These are phyloP conservation scores for Chaetomium fimeti DNA, from an alignment of 495 filamentous ascomycete genomes.

Conservation along the genomic window DNA sequence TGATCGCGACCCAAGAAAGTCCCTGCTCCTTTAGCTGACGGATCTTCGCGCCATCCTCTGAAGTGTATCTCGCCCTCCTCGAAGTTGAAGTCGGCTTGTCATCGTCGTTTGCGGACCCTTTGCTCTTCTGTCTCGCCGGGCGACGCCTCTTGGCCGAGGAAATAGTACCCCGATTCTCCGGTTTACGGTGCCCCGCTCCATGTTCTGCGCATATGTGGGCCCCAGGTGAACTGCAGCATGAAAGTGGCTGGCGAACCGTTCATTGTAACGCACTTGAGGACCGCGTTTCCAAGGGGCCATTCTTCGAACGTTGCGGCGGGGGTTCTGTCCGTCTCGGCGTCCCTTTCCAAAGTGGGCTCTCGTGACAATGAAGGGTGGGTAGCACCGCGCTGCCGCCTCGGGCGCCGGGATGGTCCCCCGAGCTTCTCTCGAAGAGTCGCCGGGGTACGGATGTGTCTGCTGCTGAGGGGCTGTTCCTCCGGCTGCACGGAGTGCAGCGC, in stretches of 20 bases:
- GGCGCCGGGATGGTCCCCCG: background rate
- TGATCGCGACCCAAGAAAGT: background rate
- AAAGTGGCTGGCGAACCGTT: too few relatives aligned
- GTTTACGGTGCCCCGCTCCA: background rate
- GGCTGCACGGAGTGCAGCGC: slow-evolving; percentile 3
- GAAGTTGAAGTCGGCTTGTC: slow-evolving; percentile 3
- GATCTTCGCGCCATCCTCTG: background rate
- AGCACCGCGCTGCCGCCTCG: background rate
- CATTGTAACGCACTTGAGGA: too few relatives aligned
- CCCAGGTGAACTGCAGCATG: background rate
- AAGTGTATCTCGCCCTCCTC: slow-evolving; percentile 4
- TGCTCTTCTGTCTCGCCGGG: background rate
- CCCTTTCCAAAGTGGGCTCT: slow-evolving; percentile 11
- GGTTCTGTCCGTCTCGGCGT: slow-evolving; percentile 9
- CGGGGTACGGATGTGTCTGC: slow-evolving; percentile 7
- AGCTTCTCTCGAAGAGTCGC: slow-evolving; percentile 15
- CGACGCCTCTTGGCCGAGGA: background rate
- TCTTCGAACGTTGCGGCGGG: slow-evolving; percentile 17
- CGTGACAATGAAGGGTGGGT: background rate
- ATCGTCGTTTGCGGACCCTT: background rate
- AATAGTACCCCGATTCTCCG: background rate
- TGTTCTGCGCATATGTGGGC: background rate
- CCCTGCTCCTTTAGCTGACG: background rate
- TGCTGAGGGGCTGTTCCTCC: slow-evolving; percentile 15
- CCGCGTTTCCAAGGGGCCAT: slow-evolving; percentile 4